These are phyloP conservation scores for Dryas drummondii DNA, from an alignment of 306 rosid species.

Conservation along the genomic window DNA sequence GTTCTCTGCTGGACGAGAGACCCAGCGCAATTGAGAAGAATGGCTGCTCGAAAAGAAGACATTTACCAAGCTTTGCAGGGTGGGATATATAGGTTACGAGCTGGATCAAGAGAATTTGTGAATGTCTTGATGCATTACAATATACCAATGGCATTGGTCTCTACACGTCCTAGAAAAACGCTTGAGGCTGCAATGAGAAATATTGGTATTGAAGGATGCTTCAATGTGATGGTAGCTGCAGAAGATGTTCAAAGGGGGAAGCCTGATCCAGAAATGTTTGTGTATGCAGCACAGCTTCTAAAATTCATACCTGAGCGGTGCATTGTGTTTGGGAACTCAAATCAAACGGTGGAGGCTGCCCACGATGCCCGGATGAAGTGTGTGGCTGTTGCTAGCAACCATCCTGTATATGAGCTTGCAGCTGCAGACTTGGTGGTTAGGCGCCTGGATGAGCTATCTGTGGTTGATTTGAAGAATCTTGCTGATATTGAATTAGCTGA, in stretches of 20 bases:
- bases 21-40: slow-evolving; percentile 61
- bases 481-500: slow-evolving; percentile 74
- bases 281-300: slow-evolving; percentile 81
- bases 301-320: slow-evolving; percentile 88
- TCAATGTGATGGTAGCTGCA: slow-evolving; percentile 76
- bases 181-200: slow-evolving; percentile 73
- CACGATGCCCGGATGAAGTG: slow-evolving; percentile 96
- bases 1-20: slow-evolving; percentile 99
- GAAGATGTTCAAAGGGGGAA: slow-evolving; percentile 96
- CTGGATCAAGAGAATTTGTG: slow-evolving; percentile 86
- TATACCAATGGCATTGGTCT: slow-evolving; percentile 91
- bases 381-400: slow-evolving; percentile 96
- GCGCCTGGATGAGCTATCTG: slow-evolving; percentile 74
- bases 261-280: slow-evolving; percentile 97
- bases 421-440: slow-evolving; percentile 94
- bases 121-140: slow-evolving; percentile 81
- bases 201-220: slow-evolving; percentile 64
- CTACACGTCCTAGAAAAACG: slow-evolving; percentile 75
- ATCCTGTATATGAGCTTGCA: slow-evolving; percentile 87
- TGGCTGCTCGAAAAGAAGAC: slow-evolving; percentile 82
- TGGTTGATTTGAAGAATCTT: slow-evolving; percentile 89
- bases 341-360: slow-evolving; percentile 94
- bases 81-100: slow-evolving; percentile 65
- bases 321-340: slow-evolving; percentile 95
- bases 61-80: slow-evolving; percentile 84